Evolutionary conservation across 2,329 filamentous ascomycete species (phyloP).

Genomic region (Neonectria punicea): DNA sequence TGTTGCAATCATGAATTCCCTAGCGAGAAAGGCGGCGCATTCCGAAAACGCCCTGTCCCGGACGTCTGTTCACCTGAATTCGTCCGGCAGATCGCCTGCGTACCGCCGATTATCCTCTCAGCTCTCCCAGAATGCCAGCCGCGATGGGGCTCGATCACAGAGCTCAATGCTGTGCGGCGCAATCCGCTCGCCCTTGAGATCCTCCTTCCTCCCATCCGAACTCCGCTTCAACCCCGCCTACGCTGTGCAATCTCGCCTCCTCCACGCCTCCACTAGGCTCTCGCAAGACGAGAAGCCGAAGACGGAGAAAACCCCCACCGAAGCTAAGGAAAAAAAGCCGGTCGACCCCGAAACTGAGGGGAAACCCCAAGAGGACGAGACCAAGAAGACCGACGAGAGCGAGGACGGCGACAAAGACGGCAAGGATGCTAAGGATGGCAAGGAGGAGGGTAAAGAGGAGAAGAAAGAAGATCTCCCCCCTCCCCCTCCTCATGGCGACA

Average conservation of each 20-base stretch:
- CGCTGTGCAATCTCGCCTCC: conserved; percentile 43
- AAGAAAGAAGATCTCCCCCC: conserved; percentile 79
- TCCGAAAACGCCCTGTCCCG: conserved; percentile 55
- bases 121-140: conserved; percentile 44
- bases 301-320: conserved; percentile 48
- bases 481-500: conserved; percentile 96
- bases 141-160: conserved; percentile 42
- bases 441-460: conserved; percentile 60
- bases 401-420: conserved; percentile 48
- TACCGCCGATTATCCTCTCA: conserved; percentile 59
- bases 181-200: conserved; percentile 54
- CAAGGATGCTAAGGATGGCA: conserved; percentile 58
- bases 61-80: conserved; percentile 51
- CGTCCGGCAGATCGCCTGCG: conserved; percentile 58
- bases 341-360: conserved; percentile 45
- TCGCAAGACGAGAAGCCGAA: conserved; percentile 50
- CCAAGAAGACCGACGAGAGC: conserved; percentile 55
- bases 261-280: conserved; percentile 47
- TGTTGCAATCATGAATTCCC: conserved; percentile 56
- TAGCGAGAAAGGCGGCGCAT: conserved; percentile 56
- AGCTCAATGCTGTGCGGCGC: conserved; percentile 42
- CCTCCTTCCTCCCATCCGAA: conserved; percentile 54
- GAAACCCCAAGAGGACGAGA: conserved; percentile 54
- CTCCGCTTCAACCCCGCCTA: conserved; percentile 48
- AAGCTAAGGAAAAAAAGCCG: conserved; percentile 54